Percentiles rank a stretch among this genome's conserved stretches.
These are phyloP conservation scores for Cutaneotrichosporon sp. DNA, from an alignment of 1,284 basidiomycete genomes.

Conservation along the genomic window DNA sequence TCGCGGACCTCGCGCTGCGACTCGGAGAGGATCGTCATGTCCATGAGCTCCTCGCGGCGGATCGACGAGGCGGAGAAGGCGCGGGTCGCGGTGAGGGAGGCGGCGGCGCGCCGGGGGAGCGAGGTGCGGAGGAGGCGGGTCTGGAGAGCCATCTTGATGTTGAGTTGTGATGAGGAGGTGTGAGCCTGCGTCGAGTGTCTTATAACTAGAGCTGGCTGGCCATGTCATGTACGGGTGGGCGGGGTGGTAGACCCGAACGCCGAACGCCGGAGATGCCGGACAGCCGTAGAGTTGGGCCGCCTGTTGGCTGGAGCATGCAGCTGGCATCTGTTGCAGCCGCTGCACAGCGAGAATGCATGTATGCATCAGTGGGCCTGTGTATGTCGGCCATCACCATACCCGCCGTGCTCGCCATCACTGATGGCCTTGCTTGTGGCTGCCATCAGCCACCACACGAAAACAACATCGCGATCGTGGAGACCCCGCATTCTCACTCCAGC, in stretches of 20 bases:
- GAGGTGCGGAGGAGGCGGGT: conserved; percentile 2
- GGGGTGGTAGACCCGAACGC: conserved; percentile 1
- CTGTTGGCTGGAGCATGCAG: too few relatives aligned
- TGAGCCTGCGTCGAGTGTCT: neutral
- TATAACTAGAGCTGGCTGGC: neutral
- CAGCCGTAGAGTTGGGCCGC: too few relatives aligned
- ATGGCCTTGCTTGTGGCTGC: too few relatives aligned
- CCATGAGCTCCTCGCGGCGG: conserved; percentile 17
- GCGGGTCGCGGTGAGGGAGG: conserved; percentile 6
- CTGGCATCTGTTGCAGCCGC: too few relatives aligned
- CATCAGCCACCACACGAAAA: too few relatives aligned
- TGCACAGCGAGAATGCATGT: too few relatives aligned
- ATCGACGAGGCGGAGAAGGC: conserved; percentile 11
- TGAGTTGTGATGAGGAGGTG: neutral
- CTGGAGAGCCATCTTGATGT: neutral
- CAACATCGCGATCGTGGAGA: too few relatives aligned
- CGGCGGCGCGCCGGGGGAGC: neutral
- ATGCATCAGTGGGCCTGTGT: neutral
- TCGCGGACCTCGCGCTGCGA: conserved; percentile 22
- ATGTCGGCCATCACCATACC: too few relatives aligned
- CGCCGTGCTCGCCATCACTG: neutral
- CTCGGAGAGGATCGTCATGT: conserved; percentile 24
- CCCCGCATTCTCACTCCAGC: too few relatives aligned
- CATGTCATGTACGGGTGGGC: neutral
- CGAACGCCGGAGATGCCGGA: conserved; percentile 9